These are phyloP conservation scores for Termitomyces sp. DNA, from an alignment of 768 basidiomycete species.

Conservation along the genomic window DNA sequence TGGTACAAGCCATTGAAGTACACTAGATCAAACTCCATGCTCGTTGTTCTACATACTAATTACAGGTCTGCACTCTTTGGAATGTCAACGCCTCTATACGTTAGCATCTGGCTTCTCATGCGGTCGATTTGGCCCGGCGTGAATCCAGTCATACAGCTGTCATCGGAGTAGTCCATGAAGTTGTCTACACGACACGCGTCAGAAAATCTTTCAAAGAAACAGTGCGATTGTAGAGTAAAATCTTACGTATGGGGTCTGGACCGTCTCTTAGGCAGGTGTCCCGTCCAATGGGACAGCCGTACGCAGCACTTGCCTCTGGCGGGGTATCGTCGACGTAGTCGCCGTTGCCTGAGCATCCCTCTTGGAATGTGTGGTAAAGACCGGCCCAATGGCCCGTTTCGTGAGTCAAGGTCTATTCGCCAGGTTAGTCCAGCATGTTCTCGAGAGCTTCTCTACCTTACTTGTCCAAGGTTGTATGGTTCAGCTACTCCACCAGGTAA, in stretches of 20 bases:
- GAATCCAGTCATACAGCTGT: conserved; percentile 42
- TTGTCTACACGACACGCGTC: conserved; percentile 22
- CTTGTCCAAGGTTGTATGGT: conserved; percentile 35
- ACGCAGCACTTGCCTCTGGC: conserved; percentile 33
- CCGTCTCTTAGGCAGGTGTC: conserved; percentile 27
- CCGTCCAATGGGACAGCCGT: conserved; percentile 28
- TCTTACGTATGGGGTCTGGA: conserved; percentile 28
- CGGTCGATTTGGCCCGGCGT: conserved; percentile 36
- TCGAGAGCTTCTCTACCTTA: conserved; percentile 4
- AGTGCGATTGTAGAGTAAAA: neutral
- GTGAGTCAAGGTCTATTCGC: conserved; percentile 39
- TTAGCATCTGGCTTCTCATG: conserved; percentile 30
- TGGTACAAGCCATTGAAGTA: neutral
- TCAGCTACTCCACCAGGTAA: conserved; percentile 34
- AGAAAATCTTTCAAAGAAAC: neutral
- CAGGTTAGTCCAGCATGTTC: conserved; percentile 2
- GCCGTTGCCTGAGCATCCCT: conserved; percentile 32
- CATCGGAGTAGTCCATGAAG: conserved; percentile 45
- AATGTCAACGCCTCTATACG: conserved; percentile 33
- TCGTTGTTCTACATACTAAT: conserved; percentile 1
- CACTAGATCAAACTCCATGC: neutral
- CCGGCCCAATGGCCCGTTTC: conserved; percentile 55
- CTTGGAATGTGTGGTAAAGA: conserved; percentile 56
- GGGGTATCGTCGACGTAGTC: conserved; percentile 39
- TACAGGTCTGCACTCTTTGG: conserved; percentile 12